A percentile compares a stretch with the other conserved stretches of the same genome.
Evolutionary conservation across 495 filamentous ascomycete species (phyloP).

Genomic region (Aspergillus saccharolyticus): DNA sequence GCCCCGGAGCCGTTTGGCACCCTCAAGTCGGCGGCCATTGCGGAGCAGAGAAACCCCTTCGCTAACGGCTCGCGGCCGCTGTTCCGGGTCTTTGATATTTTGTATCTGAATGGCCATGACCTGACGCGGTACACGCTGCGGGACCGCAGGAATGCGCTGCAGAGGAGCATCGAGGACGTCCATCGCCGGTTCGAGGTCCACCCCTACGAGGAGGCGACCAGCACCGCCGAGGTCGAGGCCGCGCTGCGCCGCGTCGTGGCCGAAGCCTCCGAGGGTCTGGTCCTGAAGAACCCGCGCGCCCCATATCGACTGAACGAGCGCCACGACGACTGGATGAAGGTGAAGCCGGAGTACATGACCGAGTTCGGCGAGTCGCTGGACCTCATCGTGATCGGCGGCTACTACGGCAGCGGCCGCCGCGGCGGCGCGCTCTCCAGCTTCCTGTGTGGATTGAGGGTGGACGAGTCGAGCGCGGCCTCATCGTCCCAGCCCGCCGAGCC

Average conservation of each 20-base stretch:
- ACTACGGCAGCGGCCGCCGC: slow-evolving; percentile 81
- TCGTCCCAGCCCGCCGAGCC: slow-evolving; percentile 42
- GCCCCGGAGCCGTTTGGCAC: slow-evolving; percentile 86
- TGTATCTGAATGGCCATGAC: slow-evolving; percentile 76
- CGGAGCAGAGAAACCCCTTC: slow-evolving; percentile 73
- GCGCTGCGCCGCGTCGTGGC: slow-evolving; percentile 77
- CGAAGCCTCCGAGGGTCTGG: slow-evolving; percentile 83
- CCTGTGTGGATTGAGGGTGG: slow-evolving; percentile 76
- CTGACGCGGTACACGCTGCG: slow-evolving; percentile 78
- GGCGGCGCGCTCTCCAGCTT: slow-evolving; percentile 82
- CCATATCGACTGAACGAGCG: slow-evolving; percentile 83
- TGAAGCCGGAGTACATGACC: slow-evolving; percentile 98
- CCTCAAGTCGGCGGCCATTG: slow-evolving; percentile 84
- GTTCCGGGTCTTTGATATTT: slow-evolving; percentile 82
- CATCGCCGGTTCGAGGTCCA: slow-evolving; percentile 81
- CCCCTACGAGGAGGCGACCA: slow-evolving; percentile 60
- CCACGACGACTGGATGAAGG: slow-evolving; percentile 97
- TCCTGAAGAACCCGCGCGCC: slow-evolving; percentile 89
- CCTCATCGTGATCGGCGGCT: slow-evolving; percentile 83
- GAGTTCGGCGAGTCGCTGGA: slow-evolving; percentile 94
- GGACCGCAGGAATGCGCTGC: slow-evolving; percentile 74
- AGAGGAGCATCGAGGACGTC: slow-evolving; percentile 57
- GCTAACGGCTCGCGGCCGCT: slow-evolving; percentile 71
- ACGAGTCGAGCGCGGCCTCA: slow-evolving; percentile 50
- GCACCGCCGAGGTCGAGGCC: slow-evolving; percentile 67